phyloP scores from a whole-genome alignment of 2,329 filamentous ascomycete genomes.

The Calonectria ilicicola region DNA sequence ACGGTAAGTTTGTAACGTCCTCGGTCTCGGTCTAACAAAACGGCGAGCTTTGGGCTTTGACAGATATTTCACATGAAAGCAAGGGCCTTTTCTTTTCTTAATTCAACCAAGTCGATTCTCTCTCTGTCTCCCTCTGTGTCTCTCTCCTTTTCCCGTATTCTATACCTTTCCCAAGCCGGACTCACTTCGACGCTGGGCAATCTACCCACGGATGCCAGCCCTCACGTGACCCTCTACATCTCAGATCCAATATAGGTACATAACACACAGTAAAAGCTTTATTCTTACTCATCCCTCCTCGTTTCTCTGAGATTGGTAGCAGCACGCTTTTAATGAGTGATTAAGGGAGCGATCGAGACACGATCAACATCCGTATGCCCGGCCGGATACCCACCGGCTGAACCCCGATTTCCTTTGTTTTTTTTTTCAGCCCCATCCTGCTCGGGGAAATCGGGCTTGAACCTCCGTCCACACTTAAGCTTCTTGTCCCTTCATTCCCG shows the following conservation, averaged over 20 bases:
- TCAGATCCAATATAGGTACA: not conserved
- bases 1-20: not conserved
- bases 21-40: slow-evolving; percentile 38
- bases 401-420: not conserved
- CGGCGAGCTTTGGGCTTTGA: not conserved
- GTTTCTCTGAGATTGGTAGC: not conserved
- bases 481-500: not conserved
- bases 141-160: not conserved
- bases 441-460: slow-evolving; percentile 9
- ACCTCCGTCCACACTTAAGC: not conserved
- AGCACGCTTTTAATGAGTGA: not conserved
- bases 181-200: not conserved
- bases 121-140: no score
- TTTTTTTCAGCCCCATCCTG: not conserved
- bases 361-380: not conserved
- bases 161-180: slow-evolving; percentile 1
- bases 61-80: not conserved
- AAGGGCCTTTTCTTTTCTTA: not conserved
- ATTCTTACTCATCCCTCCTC: not conserved
- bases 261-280: not conserved
- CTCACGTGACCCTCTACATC: slow-evolving; percentile 1
- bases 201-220: not conserved
- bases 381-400: not conserved
- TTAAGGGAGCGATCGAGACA: not conserved
- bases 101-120: not conserved